These are phyloP conservation scores for Drechslerella dactyloides DNA, from an alignment of 2,329 filamentous ascomycete genomes.

Conservation along the genomic window DNA sequence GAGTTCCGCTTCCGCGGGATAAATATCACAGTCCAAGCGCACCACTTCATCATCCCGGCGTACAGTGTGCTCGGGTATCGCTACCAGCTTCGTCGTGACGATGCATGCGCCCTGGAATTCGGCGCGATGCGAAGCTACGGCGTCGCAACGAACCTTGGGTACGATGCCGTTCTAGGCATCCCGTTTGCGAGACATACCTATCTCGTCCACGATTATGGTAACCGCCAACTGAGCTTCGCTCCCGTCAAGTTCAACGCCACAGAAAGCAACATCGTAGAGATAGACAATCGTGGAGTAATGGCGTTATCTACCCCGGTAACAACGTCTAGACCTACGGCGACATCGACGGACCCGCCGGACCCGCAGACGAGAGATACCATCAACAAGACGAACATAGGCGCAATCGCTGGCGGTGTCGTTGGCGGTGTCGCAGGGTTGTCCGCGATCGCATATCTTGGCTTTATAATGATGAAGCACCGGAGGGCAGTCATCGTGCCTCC, in stretches of 20 bases:
- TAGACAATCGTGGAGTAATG: slow-evolving; percentile 31
- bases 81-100: slow-evolving; percentile 20
- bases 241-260: slow-evolving; percentile 32
- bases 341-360: slow-evolving; percentile 3
- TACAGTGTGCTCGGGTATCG: slow-evolving; percentile 23
- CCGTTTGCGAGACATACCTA: slow-evolving; percentile 43
- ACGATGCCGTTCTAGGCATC: slow-evolving; percentile 33
- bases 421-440: slow-evolving; percentile 61
- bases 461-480: slow-evolving; percentile 60
- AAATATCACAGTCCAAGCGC: slow-evolving; percentile 33
- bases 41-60: slow-evolving; percentile 34
- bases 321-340: not conserved
- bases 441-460: slow-evolving; percentile 59
- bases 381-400: slow-evolving; percentile 57
- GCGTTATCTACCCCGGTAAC: slow-evolving; percentile 7
- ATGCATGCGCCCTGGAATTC: slow-evolving; percentile 30
- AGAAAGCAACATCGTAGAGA: slow-evolving; percentile 19
- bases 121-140: slow-evolving; percentile 31
- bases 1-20: slow-evolving; percentile 26
- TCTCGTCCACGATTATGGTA: slow-evolving; percentile 36
- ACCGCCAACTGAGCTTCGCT: slow-evolving; percentile 43
- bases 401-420: slow-evolving; percentile 62
- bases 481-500: not conserved
- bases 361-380: not conserved
- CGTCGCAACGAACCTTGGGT: slow-evolving; percentile 32